A percentile compares a stretch with the other conserved stretches of the same genome.
phyloP scores from a whole-genome alignment of 495 filamentous ascomycete genomes.

The Bacidia gigantensis region DNA sequence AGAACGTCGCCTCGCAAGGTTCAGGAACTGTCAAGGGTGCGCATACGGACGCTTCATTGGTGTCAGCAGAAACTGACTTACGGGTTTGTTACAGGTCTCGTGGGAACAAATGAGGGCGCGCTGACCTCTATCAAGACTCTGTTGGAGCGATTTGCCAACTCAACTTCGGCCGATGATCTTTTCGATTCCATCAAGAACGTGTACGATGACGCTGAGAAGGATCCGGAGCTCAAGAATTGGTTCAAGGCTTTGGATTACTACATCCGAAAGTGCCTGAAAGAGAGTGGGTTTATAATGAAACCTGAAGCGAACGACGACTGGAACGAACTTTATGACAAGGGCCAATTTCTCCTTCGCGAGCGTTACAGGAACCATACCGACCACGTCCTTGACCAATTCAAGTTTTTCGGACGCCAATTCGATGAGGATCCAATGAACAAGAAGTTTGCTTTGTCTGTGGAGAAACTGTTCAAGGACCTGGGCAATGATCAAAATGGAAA shows the following conservation, averaged over 20 bases:
- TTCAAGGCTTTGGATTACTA: slow-evolving; percentile 68
- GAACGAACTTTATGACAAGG: slow-evolving; percentile 72
- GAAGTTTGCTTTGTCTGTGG: slow-evolving; percentile 55
- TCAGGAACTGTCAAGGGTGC: slow-evolving; percentile 56
- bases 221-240: slow-evolving; percentile 80
- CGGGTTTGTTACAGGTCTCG: slow-evolving; percentile 43
- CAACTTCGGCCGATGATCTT: slow-evolving; percentile 74
- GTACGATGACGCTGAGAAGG: slow-evolving; percentile 80
- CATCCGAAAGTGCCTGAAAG: slow-evolving; percentile 68
- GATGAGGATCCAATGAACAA: slow-evolving; percentile 77
- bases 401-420: slow-evolving; percentile 81
- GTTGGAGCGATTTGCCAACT: slow-evolving; percentile 91
- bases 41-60: slow-evolving; percentile 43
- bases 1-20: slow-evolving; percentile 46
- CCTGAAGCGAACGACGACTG: slow-evolving; percentile 71
- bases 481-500: slow-evolving; percentile 77
- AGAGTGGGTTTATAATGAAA: slow-evolving; percentile 83
- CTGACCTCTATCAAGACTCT: slow-evolving; percentile 53
- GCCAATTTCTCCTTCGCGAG: slow-evolving; percentile 75
- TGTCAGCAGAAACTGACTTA: slow-evolving; percentile 63
- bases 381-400: slow-evolving; percentile 75
- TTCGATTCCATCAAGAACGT: slow-evolving; percentile 76
- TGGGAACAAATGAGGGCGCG: slow-evolving; percentile 20
- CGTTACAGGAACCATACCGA: slow-evolving; percentile 82
- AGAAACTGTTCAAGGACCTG: slow-evolving; percentile 79